A percentile compares a stretch with the other conserved stretches of the same genome.
These are phyloP conservation scores for Kregervanrija fluxuum DNA, from an alignment of 805 yeast species.

Conservation along the genomic window DNA sequence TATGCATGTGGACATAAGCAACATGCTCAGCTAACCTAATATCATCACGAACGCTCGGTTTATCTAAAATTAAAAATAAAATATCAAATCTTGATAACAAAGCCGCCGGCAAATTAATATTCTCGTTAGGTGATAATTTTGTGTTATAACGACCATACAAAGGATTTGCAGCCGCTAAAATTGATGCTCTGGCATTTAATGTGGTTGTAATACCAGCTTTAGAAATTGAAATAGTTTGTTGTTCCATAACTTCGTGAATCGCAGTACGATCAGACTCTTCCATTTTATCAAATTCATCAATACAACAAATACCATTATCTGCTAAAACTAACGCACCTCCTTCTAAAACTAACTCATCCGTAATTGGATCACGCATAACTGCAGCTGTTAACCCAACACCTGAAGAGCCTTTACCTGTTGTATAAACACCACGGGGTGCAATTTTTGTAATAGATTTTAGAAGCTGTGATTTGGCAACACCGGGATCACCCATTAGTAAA, in stretches of 20 bases:
- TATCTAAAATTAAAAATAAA: conserved; percentile 78
- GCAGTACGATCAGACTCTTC: conserved; percentile 96
- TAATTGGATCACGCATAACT: conserved; percentile 97
- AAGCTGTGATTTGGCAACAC: conserved; percentile 97
- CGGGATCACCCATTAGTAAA: conserved; percentile 98
- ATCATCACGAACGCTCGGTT: conserved; percentile 73
- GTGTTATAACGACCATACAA: conserved; percentile 92
- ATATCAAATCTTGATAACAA: conserved; percentile 90
- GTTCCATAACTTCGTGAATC: conserved; percentile 99
- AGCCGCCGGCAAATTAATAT: conserved; percentile 95
- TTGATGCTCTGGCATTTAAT: conserved; percentile 89
- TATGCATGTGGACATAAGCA: conserved; percentile 91
- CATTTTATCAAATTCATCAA: conserved; percentile 99
- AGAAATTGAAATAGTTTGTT: conserved; percentile 93
- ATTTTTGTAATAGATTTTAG: conserved; percentile 84
- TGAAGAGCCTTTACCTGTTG: conserved; percentile 97
- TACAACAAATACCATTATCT: conserved; percentile 96
- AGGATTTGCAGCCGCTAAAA: conserved; percentile 98
- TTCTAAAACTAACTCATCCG: conserved; percentile 96
- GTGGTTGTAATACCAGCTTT: conserved; percentile 98
- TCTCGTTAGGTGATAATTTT: conserved; percentile 82
- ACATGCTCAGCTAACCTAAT: conserved; percentile 88
- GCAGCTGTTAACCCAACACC: conserved; percentile 99
- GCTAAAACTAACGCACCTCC: conserved; percentile 97
- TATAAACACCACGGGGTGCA: conserved; percentile 94